A percentile compares a stretch with the other conserved stretches of the same genome.
Conservation (phyloP, 208 protist species). For the Leishmania aethiopica region DNA sequence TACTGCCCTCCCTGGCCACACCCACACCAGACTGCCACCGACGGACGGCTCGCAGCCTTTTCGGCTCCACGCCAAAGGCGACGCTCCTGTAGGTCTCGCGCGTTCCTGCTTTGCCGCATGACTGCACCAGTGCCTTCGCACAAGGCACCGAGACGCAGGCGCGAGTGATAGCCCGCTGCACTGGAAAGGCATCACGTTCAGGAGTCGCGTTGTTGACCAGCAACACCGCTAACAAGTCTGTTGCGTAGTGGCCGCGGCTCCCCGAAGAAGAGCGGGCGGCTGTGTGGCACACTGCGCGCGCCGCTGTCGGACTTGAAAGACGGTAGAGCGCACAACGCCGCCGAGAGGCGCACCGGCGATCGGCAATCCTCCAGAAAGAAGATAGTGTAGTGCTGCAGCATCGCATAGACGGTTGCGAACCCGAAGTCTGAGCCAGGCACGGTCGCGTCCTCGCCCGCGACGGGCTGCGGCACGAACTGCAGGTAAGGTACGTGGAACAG, state of each 20-base stretch:
- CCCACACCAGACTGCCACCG: slow-evolving; percentile 3
- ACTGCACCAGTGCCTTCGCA: slow-evolving; percentile 5
- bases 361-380: slow-evolving; percentile 16
- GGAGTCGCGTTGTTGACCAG: slow-evolving; percentile 16
- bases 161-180: slow-evolving; percentile 7
- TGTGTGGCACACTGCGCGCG: background rate
- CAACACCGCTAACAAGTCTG: slow-evolving; percentile 26
- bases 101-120: background rate
- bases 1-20: background rate
- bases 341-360: slow-evolving; percentile 19
- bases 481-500: slow-evolving; percentile 20
- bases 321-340: slow-evolving; percentile 21
- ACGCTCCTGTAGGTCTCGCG: slow-evolving; percentile 9
- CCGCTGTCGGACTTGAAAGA: background rate
- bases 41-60: slow-evolving; percentile 10
- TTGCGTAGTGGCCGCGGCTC: slow-evolving; percentile 18
- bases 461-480: background rate
- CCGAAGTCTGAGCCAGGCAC: background rate
- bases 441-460: background rate
- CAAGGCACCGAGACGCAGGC: slow-evolving; percentile 13
- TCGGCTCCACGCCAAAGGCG: background rate
- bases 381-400: slow-evolving; percentile 11
- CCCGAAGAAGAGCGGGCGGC: slow-evolving; percentile 23
- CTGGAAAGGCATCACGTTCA: slow-evolving; percentile 12
- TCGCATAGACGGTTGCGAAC: slow-evolving; percentile 6